Evolutionary conservation across 2,329 filamentous ascomycete species (phyloP), one percentile per base, ranked within the genome.

Genomic region (Aureobasidium sp.): DNA sequence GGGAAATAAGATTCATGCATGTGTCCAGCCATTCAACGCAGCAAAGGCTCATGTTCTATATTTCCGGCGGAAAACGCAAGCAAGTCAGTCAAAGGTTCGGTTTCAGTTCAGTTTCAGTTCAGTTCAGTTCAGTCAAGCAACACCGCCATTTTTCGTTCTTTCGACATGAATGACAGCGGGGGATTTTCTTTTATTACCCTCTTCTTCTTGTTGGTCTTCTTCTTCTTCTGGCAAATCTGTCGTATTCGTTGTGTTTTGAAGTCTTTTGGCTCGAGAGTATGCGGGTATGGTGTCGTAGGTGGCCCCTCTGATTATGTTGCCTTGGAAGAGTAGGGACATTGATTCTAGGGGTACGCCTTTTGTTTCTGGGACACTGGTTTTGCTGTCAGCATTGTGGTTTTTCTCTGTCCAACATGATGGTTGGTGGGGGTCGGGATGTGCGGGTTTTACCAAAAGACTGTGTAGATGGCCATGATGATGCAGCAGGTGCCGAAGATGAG

Each of bases 341-440:
- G 69, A 73, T 65, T 77, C 75, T 19, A 77, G 67, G 2, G 73
- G 74, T 33, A 77, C 74, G 4, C 70, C 70, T 66, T 74, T 76
- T 23, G 75, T 77, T 65, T 77, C 75, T 0, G 75, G 75, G 2
- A 77, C 71, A 59, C 45, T 49, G 25, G n/a, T 6, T 21, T 43
- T 23, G 10, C 5, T 15, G 17, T 33, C 17, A 33, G n/a, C n/a
- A 10, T 31, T 25, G 21, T 17, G n/a, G n/a, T n/a, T n/a, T n/a
- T n/a, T n/a, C n/a, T n/a, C n/a, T n/a, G n/a, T n/a, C n/a, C n/a
- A n/a, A n/a, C n/a, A n/a, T n/a, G n/a, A n/a, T n/a, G n/a, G n/a
- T n/a, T n/a, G n/a, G n/a, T n/a, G n/a, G n/a, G n/a, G n/a, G n/a
- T n/a, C n/a, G n/a, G 7, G 8, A 5, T 9, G 2, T 17, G 15